Base-by-base conservation (phyloP, 768 basidiomycete species). In the Hypholoma sublateritium region DNA sequence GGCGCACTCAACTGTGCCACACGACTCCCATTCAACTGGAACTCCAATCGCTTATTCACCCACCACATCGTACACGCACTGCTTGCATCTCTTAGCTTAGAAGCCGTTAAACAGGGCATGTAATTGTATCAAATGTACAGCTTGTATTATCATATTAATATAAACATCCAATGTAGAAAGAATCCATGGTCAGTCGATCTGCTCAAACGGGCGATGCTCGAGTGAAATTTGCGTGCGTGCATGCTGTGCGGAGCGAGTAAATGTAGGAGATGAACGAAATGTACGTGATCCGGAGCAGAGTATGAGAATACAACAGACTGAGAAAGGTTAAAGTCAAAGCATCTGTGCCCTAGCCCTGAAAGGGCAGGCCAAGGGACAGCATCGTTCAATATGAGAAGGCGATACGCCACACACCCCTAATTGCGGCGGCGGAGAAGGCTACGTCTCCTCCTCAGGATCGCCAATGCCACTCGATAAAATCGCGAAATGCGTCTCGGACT, bases 401-500 rank as follows among this genome's bases (percentile, higher is more conserved):
- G 16, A 47, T 32, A 25, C 25, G 25, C 46, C 46, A 47, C 25
- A 28, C 21, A 47, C 25, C 25, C 46, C 25, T 25, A 12, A 7
- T 22, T 14, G 2, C 22, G 22, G 22, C 12, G 22, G 36, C 24
- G 39, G 44, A 45, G 13, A 25, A 14, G 43, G 61, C 75, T 70
- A 90, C 14, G 77, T 71, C 64, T 94, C 91, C 66, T 96, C 95
- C 65, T 95, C 93, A 1, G 95, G 95, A 67, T 98, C 96, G 5
- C 91, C 92, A 57, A 98, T 94, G 58, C 96, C 96, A 64, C 90
- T 86, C 7, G 85, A 74, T 52, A 93, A 87, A 72, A 98, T 98
- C 34, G 95, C 93, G 70, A 98, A 99, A 54, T 90, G 89, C 2
- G 89, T 94, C 69, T 98, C 96, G 62, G 91, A 93, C 72, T 99